Percentiles rank a stretch among this genome's conserved stretches.
Conservation (phyloP, 1,139 yeast genomes). For the Magnusiomyces fungicola region DNA sequence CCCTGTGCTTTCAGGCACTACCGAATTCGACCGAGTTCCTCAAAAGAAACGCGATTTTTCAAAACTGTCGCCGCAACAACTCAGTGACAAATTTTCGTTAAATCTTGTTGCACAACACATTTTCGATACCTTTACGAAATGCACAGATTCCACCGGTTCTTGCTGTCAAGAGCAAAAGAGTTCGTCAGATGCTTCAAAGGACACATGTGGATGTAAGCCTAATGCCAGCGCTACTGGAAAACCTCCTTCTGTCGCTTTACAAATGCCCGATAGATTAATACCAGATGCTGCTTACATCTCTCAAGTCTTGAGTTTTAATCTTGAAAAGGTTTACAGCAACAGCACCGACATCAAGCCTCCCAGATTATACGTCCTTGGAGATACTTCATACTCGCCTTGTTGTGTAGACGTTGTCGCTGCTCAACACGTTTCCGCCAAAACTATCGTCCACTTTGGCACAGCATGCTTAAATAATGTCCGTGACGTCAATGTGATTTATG, state of each 20-base stretch:
- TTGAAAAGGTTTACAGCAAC: slow-evolving; percentile 16
- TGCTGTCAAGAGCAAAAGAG: slow-evolving; percentile 36
- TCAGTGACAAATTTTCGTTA: slow-evolving; percentile 34
- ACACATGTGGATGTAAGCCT: not conserved
- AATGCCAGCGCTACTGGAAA: slow-evolving; percentile 28
- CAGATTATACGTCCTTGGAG: slow-evolving; percentile 52
- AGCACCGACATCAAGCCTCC: slow-evolving; percentile 12
- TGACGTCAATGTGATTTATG: slow-evolving; percentile 64
- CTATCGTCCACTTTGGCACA: slow-evolving; percentile 89
- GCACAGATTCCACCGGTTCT: slow-evolving; percentile 47
- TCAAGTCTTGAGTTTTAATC: slow-evolving; percentile 38
- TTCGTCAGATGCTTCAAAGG: not conserved
- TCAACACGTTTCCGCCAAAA: slow-evolving; percentile 79
- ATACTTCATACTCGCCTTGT: slow-evolving; percentile 90
- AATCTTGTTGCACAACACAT: slow-evolving; percentile 19
- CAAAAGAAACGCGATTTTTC: slow-evolving; percentile 35
- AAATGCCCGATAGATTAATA: slow-evolving; percentile 78
- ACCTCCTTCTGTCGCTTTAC: slow-evolving; percentile 56
- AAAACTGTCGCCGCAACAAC: slow-evolving; percentile 31
- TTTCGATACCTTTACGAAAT: slow-evolving; percentile 33
- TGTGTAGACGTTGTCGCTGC: slow-evolving; percentile 98
- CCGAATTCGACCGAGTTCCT: slow-evolving; percentile 46
- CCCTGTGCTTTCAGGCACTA: slow-evolving; percentile 54
- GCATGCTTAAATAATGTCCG: slow-evolving; percentile 76
- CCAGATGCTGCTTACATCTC: slow-evolving; percentile 72